Percentiles rank a stretch among this genome's conserved stretches.
phyloP scores from a whole-genome alignment of 129 eudicot species.

The Chrysanthemum seticuspe region DNA sequence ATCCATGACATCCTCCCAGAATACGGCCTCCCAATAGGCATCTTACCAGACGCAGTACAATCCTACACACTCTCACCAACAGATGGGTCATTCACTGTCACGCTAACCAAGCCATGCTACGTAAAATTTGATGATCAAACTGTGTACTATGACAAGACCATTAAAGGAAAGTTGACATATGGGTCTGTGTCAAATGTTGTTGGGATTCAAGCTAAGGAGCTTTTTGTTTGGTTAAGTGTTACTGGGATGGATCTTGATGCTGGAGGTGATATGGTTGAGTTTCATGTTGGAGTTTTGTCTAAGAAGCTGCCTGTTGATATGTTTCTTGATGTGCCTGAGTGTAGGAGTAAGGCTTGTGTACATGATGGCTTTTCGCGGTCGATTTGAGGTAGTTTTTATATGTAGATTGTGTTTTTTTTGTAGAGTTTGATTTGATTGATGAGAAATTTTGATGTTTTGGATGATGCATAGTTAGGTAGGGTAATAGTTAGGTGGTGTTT shows the following conservation, averaged over 20 bases:
- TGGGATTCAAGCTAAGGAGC: conserved; percentile 76
- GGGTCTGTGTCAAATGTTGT: conserved; percentile 65
- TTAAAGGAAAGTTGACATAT: conserved; percentile 56
- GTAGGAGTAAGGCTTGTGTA: conserved; percentile 45
- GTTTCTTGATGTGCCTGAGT: conserved; percentile 53
- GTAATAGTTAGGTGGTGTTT: too few relatives aligned
- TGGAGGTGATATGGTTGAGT: conserved; percentile 43
- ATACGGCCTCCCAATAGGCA: conserved; percentile 73
- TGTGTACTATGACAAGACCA: conserved; percentile 47
- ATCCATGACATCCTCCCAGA: conserved; percentile 70
- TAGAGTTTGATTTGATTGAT: too few relatives aligned
- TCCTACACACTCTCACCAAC: conserved; percentile 56
- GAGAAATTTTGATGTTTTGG: too few relatives aligned
- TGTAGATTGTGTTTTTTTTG: conserved; percentile 14
- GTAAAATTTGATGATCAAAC: conserved; percentile 62
- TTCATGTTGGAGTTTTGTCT: conserved; percentile 72
- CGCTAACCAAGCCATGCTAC: conserved; percentile 55
- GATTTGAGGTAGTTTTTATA: conserved; percentile 4
- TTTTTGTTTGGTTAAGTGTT: conserved; percentile 72
- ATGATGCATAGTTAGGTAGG: too few relatives aligned
- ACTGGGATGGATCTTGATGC: conserved; percentile 58
- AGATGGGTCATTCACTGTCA: conserved; percentile 48
- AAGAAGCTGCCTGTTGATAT: conserved; percentile 55
- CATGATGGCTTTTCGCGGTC: conserved; percentile 1
- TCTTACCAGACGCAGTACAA: conserved; percentile 56